These are phyloP conservation scores for Cercospora sojina DNA, from an alignment of 2,329 filamentous ascomycete genomes.

Conservation along the genomic window DNA sequence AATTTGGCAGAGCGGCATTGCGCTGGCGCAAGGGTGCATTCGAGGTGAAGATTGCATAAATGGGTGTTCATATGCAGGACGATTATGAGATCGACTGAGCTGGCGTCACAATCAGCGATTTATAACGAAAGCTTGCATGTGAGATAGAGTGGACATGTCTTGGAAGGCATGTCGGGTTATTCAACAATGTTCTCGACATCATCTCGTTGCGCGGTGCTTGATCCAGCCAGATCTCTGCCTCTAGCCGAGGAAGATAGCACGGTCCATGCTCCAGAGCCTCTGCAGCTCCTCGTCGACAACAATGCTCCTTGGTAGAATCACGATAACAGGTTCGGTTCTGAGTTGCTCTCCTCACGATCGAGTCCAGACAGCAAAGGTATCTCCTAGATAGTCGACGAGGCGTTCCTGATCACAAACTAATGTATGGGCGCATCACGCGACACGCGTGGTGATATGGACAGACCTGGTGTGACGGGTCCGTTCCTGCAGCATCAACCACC, in stretches of 20 bases:
- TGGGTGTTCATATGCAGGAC: slow-evolving; percentile 10
- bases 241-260: not conserved
- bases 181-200: not conserved
- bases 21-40: slow-evolving; percentile 20
- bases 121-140: slow-evolving; percentile 3
- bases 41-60: slow-evolving; percentile 14
- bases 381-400: not conserved
- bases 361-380: not conserved
- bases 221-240: too few relatives aligned
- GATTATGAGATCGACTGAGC: slow-evolving; percentile 6
- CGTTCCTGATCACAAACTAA: slow-evolving; percentile 7
- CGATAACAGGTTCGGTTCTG: not conserved
- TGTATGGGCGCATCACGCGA: slow-evolving; percentile 5
- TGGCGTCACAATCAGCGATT: not conserved
- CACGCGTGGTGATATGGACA: slow-evolving; percentile 11
- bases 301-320: not conserved
- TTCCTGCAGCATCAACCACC: slow-evolving; percentile 12
- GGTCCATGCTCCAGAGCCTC: not conserved
- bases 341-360: not conserved
- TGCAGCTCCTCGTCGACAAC: not conserved
- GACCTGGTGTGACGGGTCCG: slow-evolving; percentile 3
- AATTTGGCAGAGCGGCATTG: slow-evolving; percentile 11
- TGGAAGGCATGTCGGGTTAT: not conserved
- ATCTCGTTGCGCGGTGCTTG: not conserved
- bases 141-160: not conserved